Evolutionary conservation across 2,329 filamentous ascomycete genomes (phyloP).

Genomic region (Colletotrichum paranaense): DNA sequence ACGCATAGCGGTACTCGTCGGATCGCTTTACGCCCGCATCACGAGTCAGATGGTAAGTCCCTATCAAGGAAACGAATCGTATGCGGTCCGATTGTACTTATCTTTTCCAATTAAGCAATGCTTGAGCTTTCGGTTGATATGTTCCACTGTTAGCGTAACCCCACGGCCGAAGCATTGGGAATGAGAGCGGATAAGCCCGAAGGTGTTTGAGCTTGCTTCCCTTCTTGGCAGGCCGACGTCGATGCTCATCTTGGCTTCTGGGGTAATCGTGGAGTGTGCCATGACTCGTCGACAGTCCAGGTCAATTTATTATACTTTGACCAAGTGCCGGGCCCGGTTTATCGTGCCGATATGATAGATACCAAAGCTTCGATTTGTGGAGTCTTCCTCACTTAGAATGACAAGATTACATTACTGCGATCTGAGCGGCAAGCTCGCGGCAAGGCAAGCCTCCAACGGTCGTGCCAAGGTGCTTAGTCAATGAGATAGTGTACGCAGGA

Average conservation of each 20-base stretch:
- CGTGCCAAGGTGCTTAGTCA: neutral
- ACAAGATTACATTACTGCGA: neutral
- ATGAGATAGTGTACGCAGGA: neutral
- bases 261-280: conserved; percentile 24
- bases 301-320: conserved; percentile 23
- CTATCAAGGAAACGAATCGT: conserved; percentile 4
- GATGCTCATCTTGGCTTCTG: conserved; percentile 20
- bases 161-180: neutral
- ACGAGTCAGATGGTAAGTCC: conserved; percentile 18
- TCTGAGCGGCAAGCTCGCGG: neutral
- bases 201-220: neutral
- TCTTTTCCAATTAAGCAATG: conserved; percentile 8
- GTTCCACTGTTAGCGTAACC: neutral
- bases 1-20: conserved; percentile 21
- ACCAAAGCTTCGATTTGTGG: conserved; percentile 21
- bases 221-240: neutral
- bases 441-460: neutral
- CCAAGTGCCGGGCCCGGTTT: conserved; percentile 10
- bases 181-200: neutral
- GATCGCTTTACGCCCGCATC: neutral
- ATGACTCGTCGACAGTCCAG: conserved; percentile 21
- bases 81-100: neutral
- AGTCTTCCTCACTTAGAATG: neutral
- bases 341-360: neutral
- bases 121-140: neutral